Percentiles rank a stretch among this genome's conserved stretches.
Conservation (phyloP, 2,329 filamentous ascomycete species). For the Cladophialophora yegresii region DNA sequence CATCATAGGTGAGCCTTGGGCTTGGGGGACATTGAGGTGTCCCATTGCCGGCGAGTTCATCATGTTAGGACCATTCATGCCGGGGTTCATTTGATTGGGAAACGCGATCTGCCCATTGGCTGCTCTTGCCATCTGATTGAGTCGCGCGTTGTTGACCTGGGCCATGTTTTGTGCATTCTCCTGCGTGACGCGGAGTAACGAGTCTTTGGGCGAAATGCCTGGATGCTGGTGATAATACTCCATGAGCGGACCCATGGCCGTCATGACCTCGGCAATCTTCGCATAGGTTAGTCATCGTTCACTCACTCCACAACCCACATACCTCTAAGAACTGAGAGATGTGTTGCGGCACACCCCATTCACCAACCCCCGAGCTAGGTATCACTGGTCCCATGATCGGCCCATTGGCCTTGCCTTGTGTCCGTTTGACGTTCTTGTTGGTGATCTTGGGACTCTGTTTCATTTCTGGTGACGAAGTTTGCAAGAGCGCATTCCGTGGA, state of each 20-base stretch:
- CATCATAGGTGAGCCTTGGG: slow-evolving; percentile 56
- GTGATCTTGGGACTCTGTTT: slow-evolving; percentile 62
- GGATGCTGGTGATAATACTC: slow-evolving; percentile 57
- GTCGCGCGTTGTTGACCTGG: slow-evolving; percentile 28
- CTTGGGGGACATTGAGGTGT: slow-evolving; percentile 54
- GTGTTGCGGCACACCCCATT: slow-evolving; percentile 58
- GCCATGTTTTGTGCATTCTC: slow-evolving; percentile 41
- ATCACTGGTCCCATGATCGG: slow-evolving; percentile 43
- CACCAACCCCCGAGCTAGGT: slow-evolving; percentile 45
- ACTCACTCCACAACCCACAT: slow-evolving; percentile 34
- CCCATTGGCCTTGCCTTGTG: slow-evolving; percentile 42
- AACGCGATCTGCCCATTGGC: slow-evolving; percentile 35
- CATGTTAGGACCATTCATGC: slow-evolving; percentile 51
- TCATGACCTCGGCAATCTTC: slow-evolving; percentile 66
- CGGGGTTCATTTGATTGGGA: slow-evolving; percentile 44
- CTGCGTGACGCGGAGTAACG: slow-evolving; percentile 56
- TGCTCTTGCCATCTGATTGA: slow-evolving; percentile 34
- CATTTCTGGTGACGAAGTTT: slow-evolving; percentile 50
- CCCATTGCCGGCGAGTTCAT: slow-evolving; percentile 62
- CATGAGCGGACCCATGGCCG: slow-evolving; percentile 64
- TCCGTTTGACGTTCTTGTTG: slow-evolving; percentile 56
- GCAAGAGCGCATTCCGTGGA: slow-evolving; percentile 61
- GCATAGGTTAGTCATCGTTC: slow-evolving; percentile 30
- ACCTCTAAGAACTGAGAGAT: slow-evolving; percentile 66
- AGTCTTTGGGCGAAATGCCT: slow-evolving; percentile 56